Base-by-base conservation (phyloP, 2,329 filamentous ascomycete genomes). In the Trichoderma breve region DNA sequence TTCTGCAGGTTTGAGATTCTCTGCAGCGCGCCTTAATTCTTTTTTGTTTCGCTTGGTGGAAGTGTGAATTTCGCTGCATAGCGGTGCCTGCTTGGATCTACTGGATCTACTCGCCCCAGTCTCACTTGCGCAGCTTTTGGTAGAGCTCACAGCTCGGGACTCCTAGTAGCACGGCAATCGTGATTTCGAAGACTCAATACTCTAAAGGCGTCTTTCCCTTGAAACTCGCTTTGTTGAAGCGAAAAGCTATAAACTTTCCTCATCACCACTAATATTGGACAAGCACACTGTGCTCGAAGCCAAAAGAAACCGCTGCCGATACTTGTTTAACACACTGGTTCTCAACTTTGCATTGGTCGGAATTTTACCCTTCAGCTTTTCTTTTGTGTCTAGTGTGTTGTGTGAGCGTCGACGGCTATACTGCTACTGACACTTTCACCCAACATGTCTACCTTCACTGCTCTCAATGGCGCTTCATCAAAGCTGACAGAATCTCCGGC, bases 381-480 rank as follows among this genome's bases (percentile, higher is more conserved):
- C 3, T 58, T 14, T 36, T 61, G 39, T 43, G 63, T 53, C 39
- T 18, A 66, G 30, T 61, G 36, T 64, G 43, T 24, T 63, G 30
- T 72, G 53, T 32, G 47, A 71, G 30, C 61, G 24, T 71, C 34
- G 32, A 34, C 28, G 39, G 67, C 68, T 61, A 63, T 57, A 62
- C 51, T 36, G 28, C 28, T 21, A 60, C 9, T 21, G 21, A 36
- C 47, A 47, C 64, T 34, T 60, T 51, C 36, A 64, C 26, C 12
- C 66, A 74, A 76, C 75, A 88, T 88, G 86, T 83, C 86, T 51
- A 79, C 83, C n/a, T 87, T 87, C 73, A 86, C 82, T 34, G 84
- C 85, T 74, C 83, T 88, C n/a, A 86, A 86, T 73, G 84, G 85
- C 74, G 82, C 80, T 75, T 86, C 84, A 73, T 85, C 84, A 60